phyloP scores from a whole-genome alignment of 1,284 basidiomycete species.

The Cryptococcus hybrid region DNA sequence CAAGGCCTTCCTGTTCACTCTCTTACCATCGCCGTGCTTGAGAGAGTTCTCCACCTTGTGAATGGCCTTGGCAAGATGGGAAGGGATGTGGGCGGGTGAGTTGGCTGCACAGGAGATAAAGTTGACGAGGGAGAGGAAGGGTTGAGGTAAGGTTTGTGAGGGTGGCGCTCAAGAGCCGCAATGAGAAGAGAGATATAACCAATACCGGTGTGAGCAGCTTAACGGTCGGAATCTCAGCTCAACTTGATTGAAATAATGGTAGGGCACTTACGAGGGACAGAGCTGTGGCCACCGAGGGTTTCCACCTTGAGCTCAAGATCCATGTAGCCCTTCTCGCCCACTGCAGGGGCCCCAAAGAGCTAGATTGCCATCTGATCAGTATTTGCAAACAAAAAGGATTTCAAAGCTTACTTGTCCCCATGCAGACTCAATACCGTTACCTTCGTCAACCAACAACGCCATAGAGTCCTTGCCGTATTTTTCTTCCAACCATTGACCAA shows the following conservation, averaged over 20 bases:
- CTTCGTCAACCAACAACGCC: conserved; percentile 59
- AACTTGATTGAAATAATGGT: not conserved
- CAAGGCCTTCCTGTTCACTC: conserved; percentile 35
- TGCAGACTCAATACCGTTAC: conserved; percentile 22
- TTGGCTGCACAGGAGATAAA: conserved; percentile 33
- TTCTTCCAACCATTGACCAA: conserved; percentile 56
- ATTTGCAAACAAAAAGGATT: not conserved
- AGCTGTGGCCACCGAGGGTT: conserved; percentile 66
- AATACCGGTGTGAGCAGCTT: conserved; percentile 45
- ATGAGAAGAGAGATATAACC: conserved; percentile 42
- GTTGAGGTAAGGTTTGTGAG: conserved; percentile 31
- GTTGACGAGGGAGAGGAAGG: conserved; percentile 28
- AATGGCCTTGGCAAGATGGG: conserved; percentile 23
- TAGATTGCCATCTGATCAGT: not conserved
- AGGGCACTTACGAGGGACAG: conserved; percentile 55
- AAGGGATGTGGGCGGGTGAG: conserved; percentile 23
- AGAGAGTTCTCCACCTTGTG: conserved; percentile 19
- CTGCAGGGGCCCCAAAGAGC: conserved; percentile 50
- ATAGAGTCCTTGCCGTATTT: conserved; percentile 62
- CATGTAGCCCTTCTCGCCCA: conserved; percentile 66
- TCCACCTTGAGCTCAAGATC: conserved; percentile 59
- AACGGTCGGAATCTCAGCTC: conserved; percentile 3
- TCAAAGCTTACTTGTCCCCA: conserved; percentile 23
- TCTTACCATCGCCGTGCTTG: conserved; percentile 15
- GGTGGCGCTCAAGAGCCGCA: conserved; percentile 41